A percentile compares a stretch with the other conserved stretches of the same genome.
Evolutionary conservation across 225 moss, liverwort and hornwort genomes (phyloP).

Genomic region (Sphagnum tenellum): DNA sequence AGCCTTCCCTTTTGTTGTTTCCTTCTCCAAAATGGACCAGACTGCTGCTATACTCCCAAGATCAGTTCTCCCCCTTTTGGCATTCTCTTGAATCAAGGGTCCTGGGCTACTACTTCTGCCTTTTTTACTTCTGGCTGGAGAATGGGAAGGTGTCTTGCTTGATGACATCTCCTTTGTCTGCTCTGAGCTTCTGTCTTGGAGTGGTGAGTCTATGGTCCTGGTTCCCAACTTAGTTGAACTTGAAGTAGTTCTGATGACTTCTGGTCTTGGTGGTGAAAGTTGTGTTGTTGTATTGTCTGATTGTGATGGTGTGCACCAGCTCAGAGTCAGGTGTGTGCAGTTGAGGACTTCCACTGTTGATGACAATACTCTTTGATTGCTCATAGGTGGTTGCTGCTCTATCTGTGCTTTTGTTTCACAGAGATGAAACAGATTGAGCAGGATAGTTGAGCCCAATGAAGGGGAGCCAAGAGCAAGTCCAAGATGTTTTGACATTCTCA

Average conservation of each 20-base stretch:
- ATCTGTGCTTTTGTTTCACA: conserved; percentile 1
- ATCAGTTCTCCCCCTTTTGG: conserved; percentile 11
- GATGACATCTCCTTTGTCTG: conserved; percentile 9
- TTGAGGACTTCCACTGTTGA: conserved; percentile 27
- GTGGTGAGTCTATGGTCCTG: conserved; percentile 30
- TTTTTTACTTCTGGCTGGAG: conserved; percentile 33
- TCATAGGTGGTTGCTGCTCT: conserved; percentile 7
- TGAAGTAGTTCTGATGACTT: conserved; percentile 24
- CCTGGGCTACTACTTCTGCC: conserved; percentile 27
- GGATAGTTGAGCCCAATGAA: conserved; percentile 43
- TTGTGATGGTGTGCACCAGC: conserved; percentile 54
- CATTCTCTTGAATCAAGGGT: conserved; percentile 16
- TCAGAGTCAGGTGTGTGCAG: conserved; percentile 43
- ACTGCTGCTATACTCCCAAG: conserved; percentile 55
- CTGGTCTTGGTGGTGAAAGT: conserved; percentile 33
- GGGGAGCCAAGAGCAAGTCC: conserved; percentile 59
- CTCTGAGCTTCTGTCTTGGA: conserved; percentile 6
- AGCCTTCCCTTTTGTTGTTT: conserved; percentile 49
- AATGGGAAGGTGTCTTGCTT: conserved; percentile 34
- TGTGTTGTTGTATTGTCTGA: conserved; percentile 11
- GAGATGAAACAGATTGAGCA: conserved; percentile 38
- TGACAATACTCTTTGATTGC: conserved; percentile 14
- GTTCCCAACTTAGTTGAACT: conserved; percentile 31
- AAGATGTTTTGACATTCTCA: conserved; percentile 70
- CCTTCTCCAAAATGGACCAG: conserved; percentile 48